Evolutionary conservation across 176 grass and related monocot genomes (phyloP), one percentile per base, ranked within the genome.

Genomic region (Stipa capillata): DNA sequence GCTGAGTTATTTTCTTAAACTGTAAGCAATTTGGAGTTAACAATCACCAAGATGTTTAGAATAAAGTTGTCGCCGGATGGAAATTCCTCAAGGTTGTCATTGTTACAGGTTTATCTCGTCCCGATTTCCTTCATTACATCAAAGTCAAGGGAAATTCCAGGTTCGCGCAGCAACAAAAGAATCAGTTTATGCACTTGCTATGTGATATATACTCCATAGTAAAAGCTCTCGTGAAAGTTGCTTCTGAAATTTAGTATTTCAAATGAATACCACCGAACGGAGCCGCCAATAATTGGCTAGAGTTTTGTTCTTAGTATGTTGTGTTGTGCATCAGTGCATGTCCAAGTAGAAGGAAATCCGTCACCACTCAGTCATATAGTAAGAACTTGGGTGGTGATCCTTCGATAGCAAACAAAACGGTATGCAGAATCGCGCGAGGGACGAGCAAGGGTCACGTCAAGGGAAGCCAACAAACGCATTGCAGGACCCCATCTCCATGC

Each of bases 401-500:
- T 37, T 64, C 55, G 29, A 11, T 32, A 4, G 7, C 69, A 48
- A 60, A 60, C 62, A 48, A 57, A 68, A 45, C 81, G 20, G 36
- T 36, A 21, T 65, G 84, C 67, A 27, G 52, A 79, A 74, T 55
- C 68, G 58, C 76, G 83, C 55, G 83, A 77, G 17, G 5, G 12
- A 17, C 8, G 16, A 66, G 59, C 72, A n/a, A n/a, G n/a, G n/a
- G 61, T 76, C 82, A 48, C 37, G 11, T 84, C 81, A 18, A 7
- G 25, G 35, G 82, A 45, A 72, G n/a, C 28, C 72, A 42, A 76
- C 72, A 47, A 42, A 21, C 31, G 2, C 13, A 11, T 20, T 20
- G 47, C 5, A 16, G 47, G 24, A 3, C 49, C 24, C 20, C 47
- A 10, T 65, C 13, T 7, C 33, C 48, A 54, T 15, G 73, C 54